Base-by-base conservation (phyloP, 345 rosid genomes). In the Citrus glauca region DNA sequence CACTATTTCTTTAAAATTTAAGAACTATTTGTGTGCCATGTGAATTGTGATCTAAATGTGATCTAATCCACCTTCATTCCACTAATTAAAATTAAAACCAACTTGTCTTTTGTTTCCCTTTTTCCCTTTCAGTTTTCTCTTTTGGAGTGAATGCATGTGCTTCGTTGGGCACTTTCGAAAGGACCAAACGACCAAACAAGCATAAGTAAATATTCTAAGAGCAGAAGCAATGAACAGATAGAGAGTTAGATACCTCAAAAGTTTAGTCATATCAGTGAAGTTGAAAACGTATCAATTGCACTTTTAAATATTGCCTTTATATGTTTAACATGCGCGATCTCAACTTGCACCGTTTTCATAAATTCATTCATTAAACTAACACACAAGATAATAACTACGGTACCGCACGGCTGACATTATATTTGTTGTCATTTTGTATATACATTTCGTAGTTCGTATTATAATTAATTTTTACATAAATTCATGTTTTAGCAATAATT, bases 21-120 rank as follows among this genome's bases (percentile, higher is more conserved):
- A 40, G 2, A 28, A 35, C 74, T n/a, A 76, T 72, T 56, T 9
- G 10, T 27, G 33, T 25, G 50, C 42, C 82, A 81, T 73, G 78
- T 30, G 32, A 30, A 30, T 30, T 30, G 32, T 30, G 33, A 32
- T 32, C 33, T 32, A 32, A 32, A 32, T 32, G 33, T 75, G 79
- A 68, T 22, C 2, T 14, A 59, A 71, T 61, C 77, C 63, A 30
- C 62, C 64, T 35, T 55, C 37, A 22, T 28, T 22, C 77, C 16
- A 10, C 77, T 28, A 19, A 48, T 60, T 38, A 6, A 37, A 10
- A 25, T 45, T 13, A 11, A 45, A 45, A 32, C 72, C 77, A 27
- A 64, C 72, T 45, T 76, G 66, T 14, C 69, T 80, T 75, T 62
- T 45, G 55, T 37, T 65, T 25, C 30, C 20, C 2, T 3, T 28